phyloP scores from a whole-genome alignment of 805 yeast species.

The Saturnispora sekii region DNA sequence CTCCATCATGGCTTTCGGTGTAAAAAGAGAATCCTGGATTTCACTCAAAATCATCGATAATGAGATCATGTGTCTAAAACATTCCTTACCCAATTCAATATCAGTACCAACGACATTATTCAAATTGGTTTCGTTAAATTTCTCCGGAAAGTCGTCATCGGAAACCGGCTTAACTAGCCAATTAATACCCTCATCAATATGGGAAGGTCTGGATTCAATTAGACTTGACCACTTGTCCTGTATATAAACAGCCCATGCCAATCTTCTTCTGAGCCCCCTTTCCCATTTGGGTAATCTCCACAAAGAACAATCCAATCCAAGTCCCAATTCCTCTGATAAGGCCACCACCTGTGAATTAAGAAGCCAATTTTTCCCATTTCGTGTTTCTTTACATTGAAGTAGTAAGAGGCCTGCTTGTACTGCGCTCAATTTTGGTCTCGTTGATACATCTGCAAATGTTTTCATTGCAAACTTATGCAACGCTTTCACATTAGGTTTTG shows the following conservation, averaged over 20 bases:
- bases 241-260: constrained; percentile 93
- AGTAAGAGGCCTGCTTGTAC: constrained; percentile 82
- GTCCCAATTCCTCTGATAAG: constrained; percentile 80
- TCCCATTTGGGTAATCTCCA: constrained; percentile 98
- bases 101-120: constrained; percentile 41
- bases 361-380: constrained; percentile 57
- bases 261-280: constrained; percentile 70
- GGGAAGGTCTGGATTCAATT: constrained; percentile 78
- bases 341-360: constrained; percentile 81
- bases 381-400: constrained; percentile 44
- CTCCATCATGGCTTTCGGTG: constrained; percentile 53
- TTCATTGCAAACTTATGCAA: constrained; percentile 59
- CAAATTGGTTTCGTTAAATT: constrained; percentile 26
- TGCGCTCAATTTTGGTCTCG: constrained; percentile 82
- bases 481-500: constrained; percentile 69
- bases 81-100: constrained; percentile 56
- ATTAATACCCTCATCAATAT: constrained; percentile 56
- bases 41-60: constrained; percentile 62
- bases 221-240: constrained; percentile 89
- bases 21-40: constrained; percentile 61
- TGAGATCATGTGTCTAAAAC: constrained; percentile 60
- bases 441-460: constrained; percentile 61
- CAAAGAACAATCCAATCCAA: constrained; percentile 79
- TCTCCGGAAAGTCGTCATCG: constrained; percentile 74
- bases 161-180: constrained; percentile 70